Evolutionary conservation across 2,329 filamentous ascomycete genomes (phyloP).

Genomic region (Rachicladosporium sp.): DNA sequence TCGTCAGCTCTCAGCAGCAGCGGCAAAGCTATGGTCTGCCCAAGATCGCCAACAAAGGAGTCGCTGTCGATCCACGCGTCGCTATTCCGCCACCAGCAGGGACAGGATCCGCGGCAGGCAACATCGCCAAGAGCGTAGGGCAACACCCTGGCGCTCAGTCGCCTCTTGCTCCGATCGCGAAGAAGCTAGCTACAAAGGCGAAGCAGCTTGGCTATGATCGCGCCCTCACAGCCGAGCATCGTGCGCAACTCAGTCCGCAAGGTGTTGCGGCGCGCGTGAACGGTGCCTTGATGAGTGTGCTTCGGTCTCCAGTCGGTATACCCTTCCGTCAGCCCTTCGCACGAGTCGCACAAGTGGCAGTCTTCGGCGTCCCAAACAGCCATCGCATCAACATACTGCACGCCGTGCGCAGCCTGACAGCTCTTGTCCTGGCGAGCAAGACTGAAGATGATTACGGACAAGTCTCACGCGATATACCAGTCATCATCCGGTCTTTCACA

Average conservation of each 20-base stretch:
- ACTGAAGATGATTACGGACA: conserved; percentile 73
- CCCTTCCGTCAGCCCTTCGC: conserved; percentile 61
- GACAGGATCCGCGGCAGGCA: conserved; percentile 14
- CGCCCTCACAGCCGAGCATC: conserved; percentile 36
- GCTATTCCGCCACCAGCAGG: too few relatives aligned
- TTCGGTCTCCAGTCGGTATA: conserved; percentile 45
- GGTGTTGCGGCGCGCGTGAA: conserved; percentile 35
- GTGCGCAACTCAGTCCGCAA: conserved; percentile 38
- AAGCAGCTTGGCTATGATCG: conserved; percentile 16
- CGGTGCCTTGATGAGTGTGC: conserved; percentile 29
- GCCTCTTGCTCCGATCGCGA: conserved; percentile 25
- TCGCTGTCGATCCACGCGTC: conserved; percentile 1
- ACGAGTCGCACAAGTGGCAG: conserved; percentile 50
- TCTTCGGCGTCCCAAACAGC: conserved; percentile 63
- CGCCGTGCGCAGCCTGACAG: conserved; percentile 50
- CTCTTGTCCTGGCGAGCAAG: conserved; percentile 60
- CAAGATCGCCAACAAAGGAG: conserved; percentile 17
- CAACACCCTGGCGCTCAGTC: conserved; percentile 30
- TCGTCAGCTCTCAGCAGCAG: conserved; percentile 20
- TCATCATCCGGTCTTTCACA: conserved; percentile 62
- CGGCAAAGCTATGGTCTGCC: conserved; percentile 18
- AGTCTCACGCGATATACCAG: conserved; percentile 69
- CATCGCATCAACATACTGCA: conserved; percentile 57
- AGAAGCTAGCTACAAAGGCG: conserved; percentile 21
- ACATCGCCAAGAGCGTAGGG: conserved; percentile 36